Percentiles rank a stretch among this genome's conserved stretches.
phyloP scores from a whole-genome alignment of 2,329 filamentous ascomycete species.

The Myriangium duriaei region DNA sequence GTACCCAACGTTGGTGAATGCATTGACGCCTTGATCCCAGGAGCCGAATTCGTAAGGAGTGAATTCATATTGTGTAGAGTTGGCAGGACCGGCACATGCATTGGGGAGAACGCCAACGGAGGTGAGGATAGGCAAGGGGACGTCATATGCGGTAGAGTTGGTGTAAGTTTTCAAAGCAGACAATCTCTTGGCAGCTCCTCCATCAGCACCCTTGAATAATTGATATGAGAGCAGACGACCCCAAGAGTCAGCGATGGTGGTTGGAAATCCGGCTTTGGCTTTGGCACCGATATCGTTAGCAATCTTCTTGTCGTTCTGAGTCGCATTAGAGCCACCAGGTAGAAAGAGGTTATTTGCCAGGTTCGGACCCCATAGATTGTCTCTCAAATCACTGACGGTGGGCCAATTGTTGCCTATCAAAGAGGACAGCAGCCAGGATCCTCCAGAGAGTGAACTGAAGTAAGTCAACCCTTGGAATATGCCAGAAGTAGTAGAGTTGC shows the following conservation, averaged over 20 bases:
- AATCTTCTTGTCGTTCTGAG: conserved; percentile 20
- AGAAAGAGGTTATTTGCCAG: conserved; percentile 27
- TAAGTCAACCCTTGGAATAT: conserved; percentile 36
- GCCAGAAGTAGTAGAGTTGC: conserved; percentile 27
- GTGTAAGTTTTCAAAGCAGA: conserved; percentile 23
- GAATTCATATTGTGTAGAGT: conserved; percentile 53
- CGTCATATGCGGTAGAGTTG: conserved; percentile 29
- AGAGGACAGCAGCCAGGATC: conserved; percentile 35
- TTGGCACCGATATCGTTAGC: conserved; percentile 25
- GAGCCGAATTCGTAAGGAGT: conserved; percentile 54
- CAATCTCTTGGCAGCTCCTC: conserved; percentile 25
- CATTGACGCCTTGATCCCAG: conserved; percentile 47
- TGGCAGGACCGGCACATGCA: conserved; percentile 28
- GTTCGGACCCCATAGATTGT: conserved; percentile 29
- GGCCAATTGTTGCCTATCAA: conserved; percentile 35
- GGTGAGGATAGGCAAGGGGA: conserved; percentile 35
- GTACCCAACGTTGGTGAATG: conserved; percentile 48
- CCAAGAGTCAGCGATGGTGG: conserved; percentile 30
- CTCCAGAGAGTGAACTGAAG: conserved; percentile 34
- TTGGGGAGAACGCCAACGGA: conserved; percentile 25
- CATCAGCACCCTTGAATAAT: conserved; percentile 25
- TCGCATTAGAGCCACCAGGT: conserved; percentile 22
- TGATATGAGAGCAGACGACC: conserved; percentile 31
- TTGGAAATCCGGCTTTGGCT: conserved; percentile 25
- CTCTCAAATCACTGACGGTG: conserved; percentile 28